Evolutionary conservation across 2,329 filamentous ascomycete genomes (phyloP).

Genomic region (Fusarium vanettenii): DNA sequence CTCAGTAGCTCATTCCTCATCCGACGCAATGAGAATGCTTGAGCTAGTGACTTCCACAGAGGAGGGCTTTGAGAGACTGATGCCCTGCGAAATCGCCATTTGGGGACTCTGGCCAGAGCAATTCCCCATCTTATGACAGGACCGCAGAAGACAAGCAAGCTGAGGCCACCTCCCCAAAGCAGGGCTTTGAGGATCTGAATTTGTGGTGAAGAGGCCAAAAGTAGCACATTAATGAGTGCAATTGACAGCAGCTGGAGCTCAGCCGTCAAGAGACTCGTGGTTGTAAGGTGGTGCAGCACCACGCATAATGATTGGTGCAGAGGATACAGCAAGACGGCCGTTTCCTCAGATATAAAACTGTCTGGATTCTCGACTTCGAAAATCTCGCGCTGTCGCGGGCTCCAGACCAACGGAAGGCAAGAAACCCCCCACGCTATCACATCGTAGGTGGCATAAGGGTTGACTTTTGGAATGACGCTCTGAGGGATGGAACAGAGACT

Average conservation of each 20-base stretch:
- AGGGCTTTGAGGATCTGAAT: conserved; percentile 85
- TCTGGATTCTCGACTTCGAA: conserved; percentile 49
- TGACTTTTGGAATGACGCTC: conserved; percentile 74
- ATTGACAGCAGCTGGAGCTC: conserved; percentile 90
- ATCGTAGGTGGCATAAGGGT: conserved; percentile 68
- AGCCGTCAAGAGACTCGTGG: conserved; percentile 86
- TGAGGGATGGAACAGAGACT: conserved; percentile 81
- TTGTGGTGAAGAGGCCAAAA: conserved; percentile 85
- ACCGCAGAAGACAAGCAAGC: conserved; percentile 78
- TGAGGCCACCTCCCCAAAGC: conserved; percentile 85
- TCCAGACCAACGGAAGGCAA: conserved; percentile 70
- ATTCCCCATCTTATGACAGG: conserved; percentile 86
- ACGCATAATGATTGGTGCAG: conserved; percentile 82
- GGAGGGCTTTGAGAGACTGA: conserved; percentile 50
- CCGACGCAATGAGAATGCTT: conserved; percentile 58
- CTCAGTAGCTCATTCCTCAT: conserved; percentile 56
- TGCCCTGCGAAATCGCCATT: conserved; percentile 83
- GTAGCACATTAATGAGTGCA: conserved; percentile 81
- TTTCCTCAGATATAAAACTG: conserved; percentile 63
- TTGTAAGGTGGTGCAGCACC: conserved; percentile 83
- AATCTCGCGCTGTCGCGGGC: conserved; percentile 25
- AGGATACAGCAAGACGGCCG: conserved; percentile 77
- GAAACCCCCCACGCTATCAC: conserved; percentile 84
- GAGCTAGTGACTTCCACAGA: conserved; percentile 54
- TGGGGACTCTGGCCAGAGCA: conserved; percentile 86